Evolutionary conservation across 768 basidiomycete species (phyloP).

Genomic region (Mycena alexandri): DNA sequence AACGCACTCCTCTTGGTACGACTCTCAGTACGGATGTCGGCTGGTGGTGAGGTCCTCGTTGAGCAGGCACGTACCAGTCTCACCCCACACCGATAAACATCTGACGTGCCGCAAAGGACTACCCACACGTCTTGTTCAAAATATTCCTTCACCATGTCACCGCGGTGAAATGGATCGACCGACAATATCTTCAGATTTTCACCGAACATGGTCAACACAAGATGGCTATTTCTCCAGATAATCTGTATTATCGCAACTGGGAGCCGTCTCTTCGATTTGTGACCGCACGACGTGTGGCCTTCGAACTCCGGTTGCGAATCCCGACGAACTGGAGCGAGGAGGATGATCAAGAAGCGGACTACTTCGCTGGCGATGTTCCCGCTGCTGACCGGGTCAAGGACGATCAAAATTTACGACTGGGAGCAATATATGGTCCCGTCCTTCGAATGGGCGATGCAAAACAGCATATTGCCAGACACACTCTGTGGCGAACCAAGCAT

Average conservation of each 20-base stretch:
- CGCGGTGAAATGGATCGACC: neutral
- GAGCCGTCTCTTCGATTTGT: neutral
- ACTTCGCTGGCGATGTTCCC: constrained; percentile 13
- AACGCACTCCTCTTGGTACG: constrained; percentile 13
- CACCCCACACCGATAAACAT: neutral
- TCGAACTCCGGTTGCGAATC: neutral
- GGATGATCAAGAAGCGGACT: constrained; percentile 13
- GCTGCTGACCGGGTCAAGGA: neutral
- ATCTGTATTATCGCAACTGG: constrained; percentile 9
- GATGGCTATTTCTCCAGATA: neutral
- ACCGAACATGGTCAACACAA: neutral
- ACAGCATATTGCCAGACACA: neutral
- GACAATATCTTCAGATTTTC: neutral
- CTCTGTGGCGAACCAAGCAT: constrained; percentile 3
- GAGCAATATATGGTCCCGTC: constrained; percentile 3
- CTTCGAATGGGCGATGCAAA: neutral
- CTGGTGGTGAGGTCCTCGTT: neutral
- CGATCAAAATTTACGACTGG: neutral
- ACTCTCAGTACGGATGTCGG: neutral
- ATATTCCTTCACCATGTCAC: constrained; percentile 6
- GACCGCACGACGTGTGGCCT: constrained; percentile 4
- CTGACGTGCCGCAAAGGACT: neutral
- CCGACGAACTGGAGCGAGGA: constrained; percentile 1
- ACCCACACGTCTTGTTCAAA: constrained; percentile 10
- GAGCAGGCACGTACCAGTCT: neutral